Base-by-base conservation (phyloP, 2,329 filamentous ascomycete species). In the Sporothrix brasiliensis region DNA sequence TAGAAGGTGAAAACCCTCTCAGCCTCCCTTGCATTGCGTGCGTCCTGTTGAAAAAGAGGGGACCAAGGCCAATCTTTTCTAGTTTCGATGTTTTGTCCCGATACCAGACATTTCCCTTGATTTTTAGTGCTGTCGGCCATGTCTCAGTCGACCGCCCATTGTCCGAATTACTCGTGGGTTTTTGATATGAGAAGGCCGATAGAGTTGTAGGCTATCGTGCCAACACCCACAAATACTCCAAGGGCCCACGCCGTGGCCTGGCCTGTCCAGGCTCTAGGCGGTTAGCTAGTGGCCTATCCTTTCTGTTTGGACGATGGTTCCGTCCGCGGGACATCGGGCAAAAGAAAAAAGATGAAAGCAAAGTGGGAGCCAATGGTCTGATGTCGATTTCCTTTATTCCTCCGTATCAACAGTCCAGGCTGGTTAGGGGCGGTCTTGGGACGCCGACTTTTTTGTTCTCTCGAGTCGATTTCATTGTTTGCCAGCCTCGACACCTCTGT, bases 101-200 rank as follows among this genome's bases (percentile, higher is more conserved):
- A 63, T 60, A 7, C n/a, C 39, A 63, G 21, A 63, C 41, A 50
- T 9, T 50, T 9, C 16, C 5, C 3, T 41, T n/a, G 54, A n/a
- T 24, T 39, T 19, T 24, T 60, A 34, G 54, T 54, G 6, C 14
- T 30, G 30, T 34, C 34, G 30, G 30, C 34, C 21, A 56, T 60
- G 56, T 60, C 56, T 60, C 56, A 63, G 58, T 47, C 58, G n/a
- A 27, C 39, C 58, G 47, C 58, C 58, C 58, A 47, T 24, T 24
- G n/a, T n/a, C n/a, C n/a, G n/a, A n/a, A n/a, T 24, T 24, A 24
- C 24, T 24, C 24, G 24, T 24, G 24, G 24, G 24, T 24, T 60
- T 21, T 41, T 61, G 56, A 44, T 44, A 44, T n/a, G 27, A 30
- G 27, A 30, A 16, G 3, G 52, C 11, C 24, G 24, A 41, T 9